phyloP scores from a whole-genome alignment of 306 rosid genomes.

The Rosa lucieae region DNA sequence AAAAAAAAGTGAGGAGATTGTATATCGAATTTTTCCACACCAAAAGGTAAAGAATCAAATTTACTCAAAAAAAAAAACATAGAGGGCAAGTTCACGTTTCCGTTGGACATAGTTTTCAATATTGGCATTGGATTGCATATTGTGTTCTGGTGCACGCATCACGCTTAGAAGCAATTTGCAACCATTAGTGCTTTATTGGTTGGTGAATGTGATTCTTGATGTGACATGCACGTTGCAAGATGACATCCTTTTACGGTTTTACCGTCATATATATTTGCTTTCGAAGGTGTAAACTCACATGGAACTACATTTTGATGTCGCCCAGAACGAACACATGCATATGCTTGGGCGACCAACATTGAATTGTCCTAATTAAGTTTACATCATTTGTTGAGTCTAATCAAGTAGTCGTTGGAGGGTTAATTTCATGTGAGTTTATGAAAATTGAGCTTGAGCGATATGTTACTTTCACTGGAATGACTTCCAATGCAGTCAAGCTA shows the following conservation, averaged over 20 bases:
- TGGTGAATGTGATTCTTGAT: too few species aligned
- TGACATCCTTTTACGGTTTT: too few species aligned
- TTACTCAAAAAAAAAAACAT: neutral
- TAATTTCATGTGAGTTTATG: neutral
- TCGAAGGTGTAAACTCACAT: too few species aligned
- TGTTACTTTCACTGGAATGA: neutral
- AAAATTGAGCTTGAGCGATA: neutral
- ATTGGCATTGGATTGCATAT: neutral
- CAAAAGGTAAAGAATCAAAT: too few species aligned
- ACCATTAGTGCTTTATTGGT: too few species aligned
- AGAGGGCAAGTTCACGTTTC: neutral
- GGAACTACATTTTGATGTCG: too few species aligned
- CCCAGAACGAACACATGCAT: too few species aligned
- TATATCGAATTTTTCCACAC: too few species aligned
- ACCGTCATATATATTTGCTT: too few species aligned
- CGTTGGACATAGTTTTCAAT: neutral
- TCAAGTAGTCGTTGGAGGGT: neutral
- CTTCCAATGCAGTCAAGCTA: neutral
- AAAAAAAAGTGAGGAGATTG: too few species aligned
- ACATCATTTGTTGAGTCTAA: neutral
- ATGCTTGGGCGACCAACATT: neutral
- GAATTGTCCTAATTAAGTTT: neutral
- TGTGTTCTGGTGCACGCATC: neutral
- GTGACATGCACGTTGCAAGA: too few species aligned
- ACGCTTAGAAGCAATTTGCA: too few species aligned